A percentile compares a stretch with the other conserved stretches of the same genome.
Evolutionary conservation across 2,329 filamentous ascomycete species (phyloP).

Genomic region (Nannizzia gypsea): DNA sequence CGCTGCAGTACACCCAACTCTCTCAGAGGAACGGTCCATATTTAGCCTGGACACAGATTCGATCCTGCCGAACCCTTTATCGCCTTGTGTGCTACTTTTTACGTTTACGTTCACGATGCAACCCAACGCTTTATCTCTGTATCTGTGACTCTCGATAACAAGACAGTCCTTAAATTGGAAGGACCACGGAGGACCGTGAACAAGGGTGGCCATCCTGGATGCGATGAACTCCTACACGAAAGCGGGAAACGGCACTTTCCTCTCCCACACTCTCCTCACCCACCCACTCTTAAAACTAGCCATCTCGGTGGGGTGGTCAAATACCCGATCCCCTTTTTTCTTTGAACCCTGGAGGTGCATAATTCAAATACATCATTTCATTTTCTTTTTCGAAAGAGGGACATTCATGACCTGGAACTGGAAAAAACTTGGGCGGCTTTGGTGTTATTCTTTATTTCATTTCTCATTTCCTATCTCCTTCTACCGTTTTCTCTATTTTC

Average conservation of each 20-base stretch:
- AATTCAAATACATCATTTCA: background rate
- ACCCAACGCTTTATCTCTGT: background rate
- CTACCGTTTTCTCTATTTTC: background rate
- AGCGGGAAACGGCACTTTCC: background rate
- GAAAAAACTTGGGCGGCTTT: background rate
- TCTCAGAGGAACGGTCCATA: background rate
- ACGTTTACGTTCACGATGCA: background rate
- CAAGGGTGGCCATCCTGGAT: background rate
- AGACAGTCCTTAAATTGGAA: background rate
- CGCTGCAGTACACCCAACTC: background rate
- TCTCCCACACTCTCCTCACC: background rate
- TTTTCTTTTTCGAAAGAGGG: background rate
- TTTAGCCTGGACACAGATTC: background rate
- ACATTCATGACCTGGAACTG: slow-evolving; percentile 1
- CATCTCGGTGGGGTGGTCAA: background rate
- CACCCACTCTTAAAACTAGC: background rate
- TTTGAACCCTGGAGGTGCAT: background rate
- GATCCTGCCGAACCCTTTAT: background rate
- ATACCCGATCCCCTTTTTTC: background rate
- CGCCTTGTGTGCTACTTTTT: background rate
- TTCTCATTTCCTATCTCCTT: background rate
- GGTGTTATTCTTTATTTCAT: background rate
- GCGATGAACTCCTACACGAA: background rate
- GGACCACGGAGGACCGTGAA: background rate
- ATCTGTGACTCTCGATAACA: background rate